A percentile compares a stretch with the other conserved stretches of the same genome.
These are phyloP conservation scores for Trichoderma cornu-damae DNA, from an alignment of 2,329 filamentous ascomycete genomes.

Conservation along the genomic window DNA sequence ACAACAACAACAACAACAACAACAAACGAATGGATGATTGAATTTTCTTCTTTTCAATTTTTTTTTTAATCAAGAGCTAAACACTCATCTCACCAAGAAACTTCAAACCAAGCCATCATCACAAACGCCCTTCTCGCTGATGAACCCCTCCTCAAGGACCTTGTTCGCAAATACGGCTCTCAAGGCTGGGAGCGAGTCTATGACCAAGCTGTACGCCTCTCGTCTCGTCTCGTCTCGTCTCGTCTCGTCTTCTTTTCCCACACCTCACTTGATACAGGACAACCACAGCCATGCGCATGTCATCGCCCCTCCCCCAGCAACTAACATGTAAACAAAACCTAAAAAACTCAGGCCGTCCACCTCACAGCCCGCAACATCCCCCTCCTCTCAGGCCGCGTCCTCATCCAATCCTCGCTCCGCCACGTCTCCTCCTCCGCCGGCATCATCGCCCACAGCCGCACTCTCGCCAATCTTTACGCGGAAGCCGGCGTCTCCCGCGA, in stretches of 20 bases:
- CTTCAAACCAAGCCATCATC: constrained; percentile 24
- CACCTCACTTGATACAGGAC: background rate
- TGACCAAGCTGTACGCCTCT: constrained; percentile 19
- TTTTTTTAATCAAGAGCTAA: too few relatives aligned
- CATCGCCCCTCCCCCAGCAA: background rate
- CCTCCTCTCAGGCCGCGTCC: constrained; percentile 23
- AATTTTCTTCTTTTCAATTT: too few relatives aligned
- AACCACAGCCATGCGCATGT: too few relatives aligned
- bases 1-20: too few relatives aligned
- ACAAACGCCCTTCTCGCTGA: constrained; percentile 20
- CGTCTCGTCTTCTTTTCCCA: background rate
- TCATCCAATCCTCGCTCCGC: constrained; percentile 23
- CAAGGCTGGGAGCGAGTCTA: constrained; percentile 24
- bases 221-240: background rate
- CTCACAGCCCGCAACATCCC: constrained; percentile 24
- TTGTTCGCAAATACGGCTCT: constrained; percentile 19
- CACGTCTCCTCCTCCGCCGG: constrained; percentile 19
- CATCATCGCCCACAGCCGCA: constrained; percentile 23
- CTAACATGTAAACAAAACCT: background rate
- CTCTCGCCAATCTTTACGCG: constrained; percentile 21
- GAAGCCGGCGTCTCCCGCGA: constrained; percentile 21
- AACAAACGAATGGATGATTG: too few relatives aligned
- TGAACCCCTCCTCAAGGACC: constrained; percentile 13
- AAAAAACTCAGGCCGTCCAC: constrained; percentile 16
- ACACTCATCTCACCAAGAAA: constrained; percentile 16